Evolutionary conservation across 441 rosid species (phyloP), one percentile per base, ranked within the genome.

Genomic region (Manihot esculenta): DNA sequence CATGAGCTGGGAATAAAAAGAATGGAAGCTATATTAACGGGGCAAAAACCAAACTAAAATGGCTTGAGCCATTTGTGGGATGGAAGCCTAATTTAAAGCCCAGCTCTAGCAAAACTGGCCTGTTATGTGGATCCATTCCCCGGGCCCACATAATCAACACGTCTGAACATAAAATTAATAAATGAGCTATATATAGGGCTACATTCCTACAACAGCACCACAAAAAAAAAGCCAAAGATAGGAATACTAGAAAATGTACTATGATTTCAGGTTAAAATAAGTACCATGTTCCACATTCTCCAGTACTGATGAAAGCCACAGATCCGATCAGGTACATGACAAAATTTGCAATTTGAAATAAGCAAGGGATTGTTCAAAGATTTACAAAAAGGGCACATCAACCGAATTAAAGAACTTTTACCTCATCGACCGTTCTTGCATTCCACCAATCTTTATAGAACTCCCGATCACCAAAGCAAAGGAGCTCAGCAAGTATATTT

Each of bases 381-480:
- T 48, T 33, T 42, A 69, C 74, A 17, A 26, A 48, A 61, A 71
- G 60, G 20, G 74, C 3, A 73, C 55, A 27, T 66, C 26, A 62
- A 53, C 55, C 60, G 55, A 63, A 26, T 50, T 61, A 53, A 8
- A 20, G 56, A 77, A 76, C 9, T 10, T 84, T 77, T 78, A 96
- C 99, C 85, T 96, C 99, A 63, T 87, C 97, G n/a, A 96, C 93
- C 61, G 89, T 93, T 84, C 82, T 86, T 77, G 99, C 99, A 87
- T 96, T 96, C 99, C 99, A 96, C 99, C 99, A 93, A 79, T 96
- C 98, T 84, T 77, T 93, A 80, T 96, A 96, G 77, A 96, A 96
- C 81, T 93, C 99, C 17, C 99, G 91, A 75, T 96, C 99, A 79
- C 99, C 99, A 65, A 96, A 96, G 55, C 92, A 65, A 64, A 93